A percentile compares a stretch with the other conserved stretches of the same genome.
Evolutionary conservation across 306 rosid species (phyloP).

Genomic region (Cicer pinnatifidum): DNA sequence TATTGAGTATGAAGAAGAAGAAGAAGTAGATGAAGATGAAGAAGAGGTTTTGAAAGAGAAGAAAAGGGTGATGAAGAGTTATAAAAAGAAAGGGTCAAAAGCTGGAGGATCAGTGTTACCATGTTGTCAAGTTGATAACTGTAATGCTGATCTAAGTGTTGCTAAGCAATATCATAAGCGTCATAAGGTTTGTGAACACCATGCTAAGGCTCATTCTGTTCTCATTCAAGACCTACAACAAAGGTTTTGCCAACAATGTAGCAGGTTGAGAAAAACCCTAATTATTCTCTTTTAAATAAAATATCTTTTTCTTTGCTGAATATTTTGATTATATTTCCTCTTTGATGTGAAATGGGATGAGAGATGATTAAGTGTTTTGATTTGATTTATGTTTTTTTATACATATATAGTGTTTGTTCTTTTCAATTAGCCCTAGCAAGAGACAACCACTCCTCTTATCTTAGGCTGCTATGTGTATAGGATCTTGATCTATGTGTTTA

Average conservation of each 20-base stretch:
- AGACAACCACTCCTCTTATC: background rate
- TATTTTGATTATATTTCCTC: background rate
- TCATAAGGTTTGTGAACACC: constrained; percentile 88
- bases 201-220: constrained; percentile 78
- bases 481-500: background rate
- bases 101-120: constrained; percentile 56
- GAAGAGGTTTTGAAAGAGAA: constrained; percentile 8
- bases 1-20: constrained; percentile 53
- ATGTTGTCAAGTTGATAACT: constrained; percentile 68
- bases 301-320: background rate
- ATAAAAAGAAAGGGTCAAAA: constrained; percentile 54
- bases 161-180: constrained; percentile 77
- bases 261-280: constrained; percentile 87
- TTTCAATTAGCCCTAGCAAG: constrained; percentile 31
- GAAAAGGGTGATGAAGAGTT: constrained; percentile 44
- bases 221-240: constrained; percentile 57
- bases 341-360: background rate
- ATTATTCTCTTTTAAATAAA: constrained; percentile 2
- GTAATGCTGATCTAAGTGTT: constrained; percentile 72
- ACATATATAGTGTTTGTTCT: background rate
- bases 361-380: background rate
- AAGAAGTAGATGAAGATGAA: constrained; percentile 45
- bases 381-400: background rate
- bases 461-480: constrained; percentile 3
- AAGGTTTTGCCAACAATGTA: constrained; percentile 98